Conservation (phyloP, 2,329 filamentous ascomycete species). For the Ceratocystis lukuohia region DNA sequence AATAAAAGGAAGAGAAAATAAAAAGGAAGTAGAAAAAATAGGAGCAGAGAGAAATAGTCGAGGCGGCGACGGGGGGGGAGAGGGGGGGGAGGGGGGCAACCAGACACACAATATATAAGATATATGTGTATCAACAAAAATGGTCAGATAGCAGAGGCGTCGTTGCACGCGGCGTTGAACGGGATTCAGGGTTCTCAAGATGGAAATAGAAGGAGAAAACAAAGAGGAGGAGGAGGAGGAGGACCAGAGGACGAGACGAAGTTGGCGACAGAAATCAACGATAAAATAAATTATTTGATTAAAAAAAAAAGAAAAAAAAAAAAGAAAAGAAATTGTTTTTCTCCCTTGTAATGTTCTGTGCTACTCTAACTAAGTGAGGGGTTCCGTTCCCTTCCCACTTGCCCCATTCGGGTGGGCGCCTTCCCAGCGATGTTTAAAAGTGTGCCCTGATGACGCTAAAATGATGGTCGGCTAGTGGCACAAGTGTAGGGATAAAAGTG, state of each 20-base stretch:
- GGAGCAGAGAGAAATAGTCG: slow-evolving; percentile 5
- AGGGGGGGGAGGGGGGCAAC: not conserved
- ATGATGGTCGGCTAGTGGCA: not conserved
- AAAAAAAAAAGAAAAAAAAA: not conserved
- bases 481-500: slow-evolving; percentile 3
- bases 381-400: not conserved
- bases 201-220: not conserved
- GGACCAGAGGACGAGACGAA: not conserved
- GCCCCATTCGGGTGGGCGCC: too few species aligned
- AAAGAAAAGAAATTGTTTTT: not conserved
- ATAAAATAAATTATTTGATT: not conserved
- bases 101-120: not conserved
- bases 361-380: not conserved
- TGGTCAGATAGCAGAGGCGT: slow-evolving; percentile 8
- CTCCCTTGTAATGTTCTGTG: not conserved
- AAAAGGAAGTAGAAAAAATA: slow-evolving; percentile 9
- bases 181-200: not conserved
- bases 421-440: not conserved
- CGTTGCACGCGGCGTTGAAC: not conserved
- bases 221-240: not conserved
- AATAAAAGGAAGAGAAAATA: slow-evolving; percentile 5
- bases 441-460: not conserved
- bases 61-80: not conserved
- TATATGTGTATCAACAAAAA: slow-evolving; percentile 5
- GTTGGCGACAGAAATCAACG: not conserved